Conservation (phyloP, 129 eudicot species). For the Kitagawia praeruptora region DNA sequence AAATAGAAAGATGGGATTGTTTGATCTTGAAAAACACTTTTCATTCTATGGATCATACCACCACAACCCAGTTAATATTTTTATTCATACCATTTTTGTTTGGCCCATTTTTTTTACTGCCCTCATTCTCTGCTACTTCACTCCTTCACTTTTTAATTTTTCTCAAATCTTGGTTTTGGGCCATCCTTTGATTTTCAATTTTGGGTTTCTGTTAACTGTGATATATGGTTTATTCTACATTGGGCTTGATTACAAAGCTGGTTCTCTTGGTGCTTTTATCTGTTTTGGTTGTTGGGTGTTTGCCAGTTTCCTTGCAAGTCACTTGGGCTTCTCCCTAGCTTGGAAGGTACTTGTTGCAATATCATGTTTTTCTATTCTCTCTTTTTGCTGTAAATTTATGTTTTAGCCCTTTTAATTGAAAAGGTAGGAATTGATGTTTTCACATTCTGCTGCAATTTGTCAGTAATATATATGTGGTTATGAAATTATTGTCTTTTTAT, state of each 20-base stretch:
- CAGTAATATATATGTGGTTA: neutral
- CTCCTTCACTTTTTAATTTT: constrained; percentile 43
- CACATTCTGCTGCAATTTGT: too few species aligned
- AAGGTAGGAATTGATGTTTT: neutral
- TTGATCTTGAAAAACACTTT: constrained; percentile 82
- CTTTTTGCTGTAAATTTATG: too few species aligned
- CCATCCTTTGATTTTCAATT: constrained; percentile 37
- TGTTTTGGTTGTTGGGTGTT: constrained; percentile 55
- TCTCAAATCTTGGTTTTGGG: constrained; percentile 15
- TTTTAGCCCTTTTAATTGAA: neutral
- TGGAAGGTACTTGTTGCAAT: constrained; percentile 58
- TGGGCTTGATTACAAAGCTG: constrained; percentile 59
- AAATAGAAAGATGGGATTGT: constrained; percentile 48
- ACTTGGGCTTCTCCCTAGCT: constrained; percentile 57
- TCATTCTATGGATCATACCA: constrained; percentile 95
- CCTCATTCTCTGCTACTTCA: constrained; percentile 47
- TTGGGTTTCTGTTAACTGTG: constrained; percentile 55
- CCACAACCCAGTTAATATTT: constrained; percentile 70
- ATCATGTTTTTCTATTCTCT: neutral
- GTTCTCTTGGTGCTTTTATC: constrained; percentile 62
- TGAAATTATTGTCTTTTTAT: too few species aligned
- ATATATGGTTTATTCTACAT: constrained; percentile 47
- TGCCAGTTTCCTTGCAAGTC: constrained; percentile 49
- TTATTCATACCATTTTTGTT: constrained; percentile 75
- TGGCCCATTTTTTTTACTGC: constrained; percentile 77